Evolutionary conservation across 441 rosid species (phyloP), one percentile per base, ranked within the genome.

Genomic region (Pelargonium fulgidum): DNA sequence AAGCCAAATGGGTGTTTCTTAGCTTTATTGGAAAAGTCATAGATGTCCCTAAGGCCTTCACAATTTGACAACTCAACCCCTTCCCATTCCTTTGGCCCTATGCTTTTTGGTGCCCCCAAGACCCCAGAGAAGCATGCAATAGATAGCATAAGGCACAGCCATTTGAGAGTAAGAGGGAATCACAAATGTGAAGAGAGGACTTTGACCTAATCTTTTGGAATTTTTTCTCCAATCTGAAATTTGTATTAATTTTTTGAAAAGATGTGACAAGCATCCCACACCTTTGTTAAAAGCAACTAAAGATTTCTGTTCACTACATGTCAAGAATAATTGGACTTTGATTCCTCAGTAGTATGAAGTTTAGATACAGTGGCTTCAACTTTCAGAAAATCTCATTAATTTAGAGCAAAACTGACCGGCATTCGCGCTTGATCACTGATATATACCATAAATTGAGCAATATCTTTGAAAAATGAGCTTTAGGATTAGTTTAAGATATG

Each of bases 141-240:
- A 33, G 39, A 33, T 33, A 4, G 39, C 39, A 33, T 33, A 44
- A 66, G 81, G 68, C 59, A 7, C 52, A 64, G 13, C 74, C 79
- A 79, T 80, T 81, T 26, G 70, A 47, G 50, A 68, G 39, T 33
- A 33, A 33, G 39, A 33, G 39, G 6, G 39, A 33, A 33, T 33
- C 39, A 33, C 39, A 33, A 33, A 33, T 33, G 39, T 33, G 39
- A 33, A 33, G 39, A 70, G 80, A 76, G 83, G 81, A 81, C 72
- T 81, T 83, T 83, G 88, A 80, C 85, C 77, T 75, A 63, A 75
- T 78, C 78, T 76, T 71, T 78, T 61, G 74, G 73, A 80, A 77
- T 78, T 73, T 52, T 67, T 68, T 79, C 44, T 66, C 69, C 13
- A 45, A 77, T 74, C 70, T 77, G 26, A 10, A 3, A 9, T 7